These are phyloP conservation scores for Apiotrichum veenhuisii DNA, from an alignment of 1,284 basidiomycete species.

Conservation along the genomic window DNA sequence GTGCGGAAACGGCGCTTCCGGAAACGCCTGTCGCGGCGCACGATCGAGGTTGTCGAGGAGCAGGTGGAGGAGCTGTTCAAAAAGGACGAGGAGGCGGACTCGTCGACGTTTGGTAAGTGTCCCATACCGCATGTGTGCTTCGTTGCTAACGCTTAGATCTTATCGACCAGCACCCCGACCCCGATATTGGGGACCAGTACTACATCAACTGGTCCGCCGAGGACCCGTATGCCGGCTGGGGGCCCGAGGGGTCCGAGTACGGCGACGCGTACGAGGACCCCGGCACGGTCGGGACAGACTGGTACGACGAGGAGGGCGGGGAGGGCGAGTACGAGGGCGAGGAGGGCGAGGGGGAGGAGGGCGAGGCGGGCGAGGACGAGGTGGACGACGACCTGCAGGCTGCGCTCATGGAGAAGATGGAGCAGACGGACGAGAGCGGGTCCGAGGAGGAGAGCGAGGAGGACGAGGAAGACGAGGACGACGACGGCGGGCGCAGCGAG, in stretches of 20 bases:
- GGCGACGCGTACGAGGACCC: conserved; percentile 61
- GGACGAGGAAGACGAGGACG: conserved; percentile 66
- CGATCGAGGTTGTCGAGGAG: conserved; percentile 95
- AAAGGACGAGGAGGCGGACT: conserved; percentile 74
- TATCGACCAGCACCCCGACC: conserved; percentile 39
- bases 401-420: conserved; percentile 36
- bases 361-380: conserved; percentile 29
- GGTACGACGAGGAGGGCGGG: conserved; percentile 34
- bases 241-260: conserved; percentile 58
- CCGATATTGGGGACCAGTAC: conserved; percentile 38
- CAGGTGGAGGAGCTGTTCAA: conserved; percentile 89
- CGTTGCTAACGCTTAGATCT: conserved; percentile 22
- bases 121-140: background rate
- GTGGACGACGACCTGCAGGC: conserved; percentile 40
- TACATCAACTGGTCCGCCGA: conserved; percentile 35
- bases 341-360: conserved; percentile 40
- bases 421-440: conserved; percentile 25
- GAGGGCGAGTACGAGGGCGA: conserved; percentile 46
- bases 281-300: conserved; percentile 34
- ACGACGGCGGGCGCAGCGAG: conserved; percentile 64
- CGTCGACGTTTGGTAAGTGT: conserved; percentile 44
- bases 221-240: conserved; percentile 39
- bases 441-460: conserved; percentile 36
- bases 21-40: conserved; percentile 59
- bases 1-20: conserved; percentile 90